These are phyloP conservation scores for Brassica juncea DNA, from an alignment of 345 rosid genomes.

Conservation along the genomic window DNA sequence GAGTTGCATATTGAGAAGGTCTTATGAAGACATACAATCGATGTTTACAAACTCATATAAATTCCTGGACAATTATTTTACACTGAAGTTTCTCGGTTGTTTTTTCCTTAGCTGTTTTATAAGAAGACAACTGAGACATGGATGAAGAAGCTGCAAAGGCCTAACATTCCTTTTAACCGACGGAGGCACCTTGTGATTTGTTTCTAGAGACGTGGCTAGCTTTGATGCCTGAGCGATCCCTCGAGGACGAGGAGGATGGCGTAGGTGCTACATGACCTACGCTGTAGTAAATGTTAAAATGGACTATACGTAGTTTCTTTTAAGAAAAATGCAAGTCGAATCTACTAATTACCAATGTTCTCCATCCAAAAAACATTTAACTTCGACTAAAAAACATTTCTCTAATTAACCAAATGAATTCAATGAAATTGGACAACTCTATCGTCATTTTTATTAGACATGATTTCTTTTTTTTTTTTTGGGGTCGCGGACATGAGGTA, in stretches of 20 bases:
- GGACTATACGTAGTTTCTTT: neutral
- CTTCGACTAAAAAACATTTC: neutral
- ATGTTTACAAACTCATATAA: conserved; percentile 41
- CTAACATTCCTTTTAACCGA: conserved; percentile 21
- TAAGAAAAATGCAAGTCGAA: neutral
- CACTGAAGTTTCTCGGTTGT: conserved; percentile 39
- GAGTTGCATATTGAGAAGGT: conserved; percentile 3
- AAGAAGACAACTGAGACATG: conserved; percentile 17
- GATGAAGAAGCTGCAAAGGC: conserved; percentile 22
- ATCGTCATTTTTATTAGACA: neutral
- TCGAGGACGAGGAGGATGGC: conserved; percentile 42
- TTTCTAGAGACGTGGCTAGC: conserved; percentile 14
- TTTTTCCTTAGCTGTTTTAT: conserved; percentile 8
- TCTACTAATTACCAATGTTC: neutral
- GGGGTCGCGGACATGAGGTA: conserved; percentile 22
- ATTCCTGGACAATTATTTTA: conserved; percentile 66
- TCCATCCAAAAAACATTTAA: neutral
- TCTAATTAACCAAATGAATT: neutral
- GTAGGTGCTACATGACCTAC: neutral
- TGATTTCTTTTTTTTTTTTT: neutral
- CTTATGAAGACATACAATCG: neutral
- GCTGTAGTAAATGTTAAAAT: neutral
- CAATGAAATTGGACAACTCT: neutral
- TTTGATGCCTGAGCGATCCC: conserved; percentile 38
- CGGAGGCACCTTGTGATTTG: conserved; percentile 25